These are phyloP conservation scores for Pythium dissimile DNA, from an alignment of 352 stramenopile species.

Conservation along the genomic window DNA sequence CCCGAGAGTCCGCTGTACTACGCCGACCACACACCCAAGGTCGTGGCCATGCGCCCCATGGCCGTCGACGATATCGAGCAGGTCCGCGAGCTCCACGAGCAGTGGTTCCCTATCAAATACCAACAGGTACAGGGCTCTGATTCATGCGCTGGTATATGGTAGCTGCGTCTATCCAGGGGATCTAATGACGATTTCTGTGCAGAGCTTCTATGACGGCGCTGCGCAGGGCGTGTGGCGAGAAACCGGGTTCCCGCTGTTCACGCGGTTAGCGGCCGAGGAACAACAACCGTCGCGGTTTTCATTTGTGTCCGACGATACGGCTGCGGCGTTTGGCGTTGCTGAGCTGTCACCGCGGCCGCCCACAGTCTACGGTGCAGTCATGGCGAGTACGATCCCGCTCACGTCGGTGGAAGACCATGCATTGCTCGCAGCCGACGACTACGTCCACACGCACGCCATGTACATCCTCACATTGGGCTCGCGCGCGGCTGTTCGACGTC, in stretches of 20 bases:
- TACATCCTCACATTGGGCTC: conserved; percentile 97
- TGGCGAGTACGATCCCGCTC: conserved; percentile 84
- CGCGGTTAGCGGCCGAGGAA: conserved; percentile 74
- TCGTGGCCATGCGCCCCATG: conserved; percentile 74
- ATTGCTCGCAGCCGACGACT: conserved; percentile 48
- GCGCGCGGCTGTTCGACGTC: conserved; percentile 72
- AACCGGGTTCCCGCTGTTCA: conserved; percentile 86
- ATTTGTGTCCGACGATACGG: background rate
- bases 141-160: no score
- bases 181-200: no score
- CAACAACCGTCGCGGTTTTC: conserved; percentile 18
- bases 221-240: conserved; percentile 85
- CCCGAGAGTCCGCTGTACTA: conserved; percentile 12
- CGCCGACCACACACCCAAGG: conserved; percentile 21
- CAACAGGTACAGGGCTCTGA: conserved; percentile 55
- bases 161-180: no score
- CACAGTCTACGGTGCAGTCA: conserved; percentile 88
- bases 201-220: conserved; percentile 93
- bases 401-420: conserved; percentile 61
- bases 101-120: conserved; percentile 97
- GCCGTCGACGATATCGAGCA: conserved; percentile 77
- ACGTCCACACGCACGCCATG: conserved; percentile 86
- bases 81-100: conserved; percentile 92
- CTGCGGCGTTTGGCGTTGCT: conserved; percentile 13
- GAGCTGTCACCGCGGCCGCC: conserved; percentile 17